Conservation (phyloP, 2,329 filamentous ascomycete genomes). For the Chaetomium strumarium region DNA sequence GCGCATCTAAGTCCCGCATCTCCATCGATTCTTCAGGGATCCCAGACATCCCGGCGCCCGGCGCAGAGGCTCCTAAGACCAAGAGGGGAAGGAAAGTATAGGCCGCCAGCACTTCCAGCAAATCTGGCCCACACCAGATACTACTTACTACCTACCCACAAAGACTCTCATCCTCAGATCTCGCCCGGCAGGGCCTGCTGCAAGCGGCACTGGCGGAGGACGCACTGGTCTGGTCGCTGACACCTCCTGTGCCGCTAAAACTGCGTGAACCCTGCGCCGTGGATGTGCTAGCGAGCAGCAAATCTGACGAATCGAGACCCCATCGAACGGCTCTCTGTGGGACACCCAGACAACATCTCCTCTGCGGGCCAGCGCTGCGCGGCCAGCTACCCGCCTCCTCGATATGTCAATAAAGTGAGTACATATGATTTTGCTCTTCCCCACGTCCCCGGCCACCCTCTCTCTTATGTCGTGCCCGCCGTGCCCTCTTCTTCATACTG, state of each 20-base stretch:
- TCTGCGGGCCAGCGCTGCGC: conserved; percentile 22
- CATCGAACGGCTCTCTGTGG: conserved; percentile 27
- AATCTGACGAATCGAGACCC: conserved; percentile 28
- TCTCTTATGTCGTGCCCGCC: conserved; percentile 1
- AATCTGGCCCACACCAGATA: conserved; percentile 25
- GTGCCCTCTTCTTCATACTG: not conserved
- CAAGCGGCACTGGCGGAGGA: conserved; percentile 33
- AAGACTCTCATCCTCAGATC: conserved; percentile 26
- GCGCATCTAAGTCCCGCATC: conserved; percentile 11
- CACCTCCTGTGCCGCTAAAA: conserved; percentile 16
- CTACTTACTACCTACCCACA: conserved; percentile 8
- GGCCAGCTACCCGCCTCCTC: conserved; percentile 28
- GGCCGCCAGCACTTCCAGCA: conserved; percentile 27
- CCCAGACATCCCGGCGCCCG: conserved; percentile 12
- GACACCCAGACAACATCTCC: conserved; percentile 22
- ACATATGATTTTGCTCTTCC: conserved; percentile 16
- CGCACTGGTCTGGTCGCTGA: conserved; percentile 21
- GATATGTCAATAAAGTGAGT: conserved; percentile 38
- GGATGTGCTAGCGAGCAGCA: conserved; percentile 25
- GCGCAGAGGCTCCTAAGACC: conserved; percentile 6
- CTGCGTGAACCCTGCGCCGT: conserved; percentile 27
- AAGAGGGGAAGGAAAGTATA: conserved; percentile 15
- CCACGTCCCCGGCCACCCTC: conserved; percentile 1
- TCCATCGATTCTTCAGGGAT: conserved; percentile 4
- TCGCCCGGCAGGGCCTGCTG: conserved; percentile 28